Conservation (phyloP, 2,329 filamentous ascomycete genomes). For the Fusarium siculi region DNA sequence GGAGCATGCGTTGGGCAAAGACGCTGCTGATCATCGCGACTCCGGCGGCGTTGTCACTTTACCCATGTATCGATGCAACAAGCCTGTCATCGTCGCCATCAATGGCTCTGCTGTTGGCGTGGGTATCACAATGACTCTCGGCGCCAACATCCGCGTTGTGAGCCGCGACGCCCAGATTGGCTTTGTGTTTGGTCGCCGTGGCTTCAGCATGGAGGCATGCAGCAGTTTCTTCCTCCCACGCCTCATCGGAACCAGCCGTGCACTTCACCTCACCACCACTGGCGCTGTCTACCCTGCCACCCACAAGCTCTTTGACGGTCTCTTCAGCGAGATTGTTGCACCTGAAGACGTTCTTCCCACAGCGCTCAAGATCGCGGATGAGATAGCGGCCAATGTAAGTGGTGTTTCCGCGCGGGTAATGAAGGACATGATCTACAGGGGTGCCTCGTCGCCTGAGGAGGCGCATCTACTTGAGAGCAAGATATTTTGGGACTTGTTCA, state of each 20-base stretch:
- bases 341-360: constrained; percentile 70
- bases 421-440: constrained; percentile 76
- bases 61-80: constrained; percentile 66
- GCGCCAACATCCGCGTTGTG: constrained; percentile 63
- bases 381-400: constrained; percentile 74
- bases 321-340: constrained; percentile 75
- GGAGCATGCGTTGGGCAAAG: constrained; percentile 39
- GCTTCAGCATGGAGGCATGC: constrained; percentile 77
- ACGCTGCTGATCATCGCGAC: constrained; percentile 55
- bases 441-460: constrained; percentile 69
- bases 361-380: constrained; percentile 73
- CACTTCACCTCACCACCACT: constrained; percentile 74
- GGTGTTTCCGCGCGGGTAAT: constrained; percentile 72
- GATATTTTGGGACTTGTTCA: constrained; percentile 70
- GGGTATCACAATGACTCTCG: constrained; percentile 70
- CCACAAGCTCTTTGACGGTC: constrained; percentile 62
- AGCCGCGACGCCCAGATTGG: constrained; percentile 72
- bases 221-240: constrained; percentile 78
- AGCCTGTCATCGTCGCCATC: constrained; percentile 68
- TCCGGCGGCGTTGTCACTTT: constrained; percentile 64
- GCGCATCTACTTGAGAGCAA: constrained; percentile 76
- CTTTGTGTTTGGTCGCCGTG: constrained; percentile 78
- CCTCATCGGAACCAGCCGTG: constrained; percentile 71
- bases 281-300: constrained; percentile 67
- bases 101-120: constrained; percentile 70